Conservation (phyloP, 208 protist genomes). For the Herpetomonas tarakana region DNA sequence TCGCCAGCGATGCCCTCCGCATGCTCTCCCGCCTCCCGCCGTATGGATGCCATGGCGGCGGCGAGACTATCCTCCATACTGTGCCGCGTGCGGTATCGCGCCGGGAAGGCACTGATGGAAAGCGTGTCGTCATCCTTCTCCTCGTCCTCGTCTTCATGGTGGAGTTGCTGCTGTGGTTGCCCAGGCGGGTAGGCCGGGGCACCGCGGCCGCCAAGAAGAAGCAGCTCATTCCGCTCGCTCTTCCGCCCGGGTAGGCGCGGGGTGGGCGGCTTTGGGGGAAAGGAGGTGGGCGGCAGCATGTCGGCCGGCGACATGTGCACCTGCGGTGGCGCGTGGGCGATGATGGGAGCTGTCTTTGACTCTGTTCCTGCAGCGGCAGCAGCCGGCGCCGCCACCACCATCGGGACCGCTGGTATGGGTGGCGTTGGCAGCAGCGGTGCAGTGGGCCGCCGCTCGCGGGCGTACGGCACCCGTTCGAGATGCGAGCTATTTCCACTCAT, state of each 20-base stretch:
- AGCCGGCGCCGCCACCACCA: no score
- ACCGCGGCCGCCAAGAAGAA: no score
- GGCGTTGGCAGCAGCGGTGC: no score
- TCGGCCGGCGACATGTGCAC: no score
- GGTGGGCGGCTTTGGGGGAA: background rate
- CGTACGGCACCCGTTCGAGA: background rate
- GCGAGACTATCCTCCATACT: background rate
- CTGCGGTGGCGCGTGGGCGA: no score
- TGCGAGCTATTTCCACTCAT: background rate
- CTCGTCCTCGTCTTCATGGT: conserved; percentile 1
- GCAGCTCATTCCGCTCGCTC: background rate
- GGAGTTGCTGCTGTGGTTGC: background rate
- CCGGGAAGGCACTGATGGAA: background rate
- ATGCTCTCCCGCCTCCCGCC: background rate
- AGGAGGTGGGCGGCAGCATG: background rate
- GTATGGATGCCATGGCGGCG: background rate
- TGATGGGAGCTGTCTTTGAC: no score
- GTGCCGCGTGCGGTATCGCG: background rate
- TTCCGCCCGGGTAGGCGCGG: background rate
- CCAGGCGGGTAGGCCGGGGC: background rate
- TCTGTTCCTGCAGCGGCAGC: no score
- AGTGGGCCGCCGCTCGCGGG: background rate
- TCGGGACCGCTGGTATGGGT: no score
- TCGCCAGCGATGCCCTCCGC: background rate
- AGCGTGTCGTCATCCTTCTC: background rate